Evolutionary conservation across 495 filamentous ascomycete species (phyloP), one percentile per base, ranked within the genome.

Genomic region (Daldinia childiae): DNA sequence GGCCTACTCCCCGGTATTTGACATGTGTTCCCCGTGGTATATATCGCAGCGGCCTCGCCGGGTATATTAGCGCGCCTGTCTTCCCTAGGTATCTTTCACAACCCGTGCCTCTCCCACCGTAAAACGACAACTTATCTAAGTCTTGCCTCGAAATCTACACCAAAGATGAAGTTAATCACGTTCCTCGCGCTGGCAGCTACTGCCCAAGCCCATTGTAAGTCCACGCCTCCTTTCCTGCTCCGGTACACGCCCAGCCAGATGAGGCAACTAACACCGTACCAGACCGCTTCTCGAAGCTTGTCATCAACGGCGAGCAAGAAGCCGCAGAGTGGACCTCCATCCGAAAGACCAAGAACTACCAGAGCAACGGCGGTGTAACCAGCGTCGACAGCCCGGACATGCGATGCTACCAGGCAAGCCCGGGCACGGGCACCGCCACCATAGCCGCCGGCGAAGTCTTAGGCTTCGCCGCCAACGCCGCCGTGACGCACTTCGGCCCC

Each of bases 341-440:
- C 61, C 82, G 84, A 51, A 75, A 80, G 74, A 85, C 84, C 12
- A 83, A 83, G 72, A 86, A 83, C 79, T 82, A 79, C 75, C 81
- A 84, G 63, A 78, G 76, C 72, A 81, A 83, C 68, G 75, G 70
- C 39, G 79, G 78, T 15, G 79, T 82, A 27, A 77, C 79, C 4
- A 76, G 79, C 70, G 81, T 82, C 32, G 78, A 69, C 45, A 77
- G 73, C 71, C 45, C 69, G 1, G 79, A 82, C 71, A 80, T 84
- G 69, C 78, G 80, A 6, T 85, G 82, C 76, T 85, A 82, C 75
- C 80, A 84, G 59, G 74, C 74, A 39, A 48, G 41, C 32, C 34
- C 78, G 1, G 76, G 76, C 17, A 78, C 76, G 6, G 43, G 30
- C 39, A 80, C 76, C 4, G 77, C 80, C 0, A 77, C 79, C 1